A percentile compares a stretch with the other conserved stretches of the same genome.
Conservation (phyloP, 768 basidiomycete species). For the Suillus variegatus region DNA sequence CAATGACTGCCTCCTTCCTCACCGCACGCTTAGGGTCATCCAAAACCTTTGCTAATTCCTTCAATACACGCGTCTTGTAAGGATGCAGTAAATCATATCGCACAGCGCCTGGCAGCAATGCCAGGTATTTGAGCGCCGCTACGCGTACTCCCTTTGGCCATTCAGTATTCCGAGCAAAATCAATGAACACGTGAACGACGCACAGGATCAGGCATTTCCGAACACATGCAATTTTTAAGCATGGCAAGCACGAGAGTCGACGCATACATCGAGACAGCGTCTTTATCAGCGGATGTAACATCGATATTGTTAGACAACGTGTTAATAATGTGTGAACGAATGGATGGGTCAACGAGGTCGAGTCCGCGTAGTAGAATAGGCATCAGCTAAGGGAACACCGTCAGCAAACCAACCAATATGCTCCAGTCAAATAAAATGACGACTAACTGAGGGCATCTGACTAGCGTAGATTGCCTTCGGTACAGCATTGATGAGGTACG, state of each 20-base stretch:
- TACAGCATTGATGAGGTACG: slow-evolving; percentile 75
- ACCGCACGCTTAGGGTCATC: slow-evolving; percentile 91
- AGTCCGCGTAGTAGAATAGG: slow-evolving; percentile 87
- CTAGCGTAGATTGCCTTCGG: slow-evolving; percentile 74
- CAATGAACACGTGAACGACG: slow-evolving; percentile 19
- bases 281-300: slow-evolving; percentile 49
- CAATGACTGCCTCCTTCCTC: slow-evolving; percentile 86
- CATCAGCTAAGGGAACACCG: slow-evolving; percentile 60
- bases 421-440: neutral
- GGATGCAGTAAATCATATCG: slow-evolving; percentile 86
- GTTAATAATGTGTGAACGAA: slow-evolving; percentile 80
- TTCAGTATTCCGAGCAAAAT: neutral
- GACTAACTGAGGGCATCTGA: slow-evolving; percentile 61
- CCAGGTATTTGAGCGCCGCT: slow-evolving; percentile 75
- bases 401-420: neutral
- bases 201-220: slow-evolving; percentile 59
- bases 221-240: slow-evolving; percentile 59
- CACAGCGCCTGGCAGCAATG: slow-evolving; percentile 69
- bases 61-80: slow-evolving; percentile 70
- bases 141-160: slow-evolving; percentile 67
- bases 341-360: slow-evolving; percentile 68
- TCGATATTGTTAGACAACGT: slow-evolving; percentile 73
- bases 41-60: slow-evolving; percentile 69
- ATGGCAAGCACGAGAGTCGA: slow-evolving; percentile 68
- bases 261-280: slow-evolving; percentile 66